Evolutionary conservation across 805 yeast genomes (phyloP), one percentile per base, ranked within the genome.

Genomic region (Martiniozyma abietophila): DNA sequence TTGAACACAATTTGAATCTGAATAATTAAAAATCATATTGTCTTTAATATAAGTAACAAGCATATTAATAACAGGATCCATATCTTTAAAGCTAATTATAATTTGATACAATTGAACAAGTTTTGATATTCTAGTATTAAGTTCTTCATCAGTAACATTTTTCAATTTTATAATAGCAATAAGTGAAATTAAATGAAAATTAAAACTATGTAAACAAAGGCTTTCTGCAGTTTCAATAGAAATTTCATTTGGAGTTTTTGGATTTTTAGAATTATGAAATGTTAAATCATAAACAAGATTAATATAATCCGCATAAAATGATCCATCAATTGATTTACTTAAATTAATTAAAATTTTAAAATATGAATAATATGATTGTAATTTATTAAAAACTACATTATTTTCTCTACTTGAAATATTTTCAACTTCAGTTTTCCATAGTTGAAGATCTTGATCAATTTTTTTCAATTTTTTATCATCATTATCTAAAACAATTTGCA

Each of bases 151-250:
- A 10, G 31, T 32, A 1, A 41, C 28, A 15, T 41, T 44, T 14
- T 46, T 42, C 20, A 54, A 39, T n/a, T 32, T 36, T 12, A 43
- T 41, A 6, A 54, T 42, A n/a, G 56, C 44, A 20, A 53, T 33
- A 35, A 54, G 35, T 11, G 46, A 44, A 27, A 54, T 21, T 25
- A 54, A 40, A 35, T 54, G 59, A 34, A 54, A 52, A 36, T 54
- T 53, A 43, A 54, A 54, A 38, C 58, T 51, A 32, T 52, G 54
- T 19, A 51, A 43, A 25, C 55, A 41, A 26, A 54, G 32, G 30
- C 33, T 38, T 31, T 54, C 56, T 2, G 52, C 43, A 24, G 45
- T 48, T 25, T 43, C 44, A 17, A 44, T 29, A 11, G 51, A 46
- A 8, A 50, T 29, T 8, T 45, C 50, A 27, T 34, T 27, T 7